Evolutionary conservation across 1,284 basidiomycete genomes (phyloP).

Genomic region (Malassezia sp.): DNA sequence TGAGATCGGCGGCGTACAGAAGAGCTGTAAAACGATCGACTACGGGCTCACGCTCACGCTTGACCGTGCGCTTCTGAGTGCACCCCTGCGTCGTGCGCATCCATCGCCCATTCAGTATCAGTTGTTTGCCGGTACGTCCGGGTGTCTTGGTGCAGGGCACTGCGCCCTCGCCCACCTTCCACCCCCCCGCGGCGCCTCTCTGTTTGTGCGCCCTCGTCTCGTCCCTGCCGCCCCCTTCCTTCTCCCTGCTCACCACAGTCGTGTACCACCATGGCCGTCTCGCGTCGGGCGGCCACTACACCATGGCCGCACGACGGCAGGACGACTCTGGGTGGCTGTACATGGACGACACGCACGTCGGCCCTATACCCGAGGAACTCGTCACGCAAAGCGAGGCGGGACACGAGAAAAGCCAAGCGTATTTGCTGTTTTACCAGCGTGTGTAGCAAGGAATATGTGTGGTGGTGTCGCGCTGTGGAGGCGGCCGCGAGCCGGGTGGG

Average conservation of each 20-base stretch:
- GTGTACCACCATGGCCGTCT: slow-evolving; percentile 87
- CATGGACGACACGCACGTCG: slow-evolving; percentile 67
- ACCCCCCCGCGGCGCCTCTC: no score
- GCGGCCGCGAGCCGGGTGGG: no score
- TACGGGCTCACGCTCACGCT: slow-evolving; percentile 71
- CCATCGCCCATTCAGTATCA: slow-evolving; percentile 60
- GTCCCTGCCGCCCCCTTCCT: no score
- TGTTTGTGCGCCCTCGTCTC: slow-evolving; percentile 35
- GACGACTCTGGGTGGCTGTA: slow-evolving; percentile 68
- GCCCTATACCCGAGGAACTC: slow-evolving; percentile 62
- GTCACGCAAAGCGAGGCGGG: slow-evolving; percentile 55
- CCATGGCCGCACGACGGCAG: slow-evolving; percentile 75
- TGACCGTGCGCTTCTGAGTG: slow-evolving; percentile 42
- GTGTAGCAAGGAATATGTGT: background rate
- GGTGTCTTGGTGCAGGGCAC: no score
- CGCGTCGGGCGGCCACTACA: slow-evolving; percentile 90
- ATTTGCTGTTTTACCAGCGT: slow-evolving; percentile 13
- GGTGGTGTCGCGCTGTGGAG: no score
- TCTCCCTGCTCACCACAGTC: no score
- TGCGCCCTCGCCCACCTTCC: no score
- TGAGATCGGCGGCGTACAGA: slow-evolving; percentile 67
- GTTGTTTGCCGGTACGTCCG: slow-evolving; percentile 78
- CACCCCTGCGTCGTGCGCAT: slow-evolving; percentile 29
- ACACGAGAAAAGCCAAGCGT: slow-evolving; percentile 26
- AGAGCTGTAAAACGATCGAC: slow-evolving; percentile 68